Evolutionary conservation across 805 yeast species (phyloP), one percentile per base, ranked within the genome.

Genomic region (Candida stauntonica): DNA sequence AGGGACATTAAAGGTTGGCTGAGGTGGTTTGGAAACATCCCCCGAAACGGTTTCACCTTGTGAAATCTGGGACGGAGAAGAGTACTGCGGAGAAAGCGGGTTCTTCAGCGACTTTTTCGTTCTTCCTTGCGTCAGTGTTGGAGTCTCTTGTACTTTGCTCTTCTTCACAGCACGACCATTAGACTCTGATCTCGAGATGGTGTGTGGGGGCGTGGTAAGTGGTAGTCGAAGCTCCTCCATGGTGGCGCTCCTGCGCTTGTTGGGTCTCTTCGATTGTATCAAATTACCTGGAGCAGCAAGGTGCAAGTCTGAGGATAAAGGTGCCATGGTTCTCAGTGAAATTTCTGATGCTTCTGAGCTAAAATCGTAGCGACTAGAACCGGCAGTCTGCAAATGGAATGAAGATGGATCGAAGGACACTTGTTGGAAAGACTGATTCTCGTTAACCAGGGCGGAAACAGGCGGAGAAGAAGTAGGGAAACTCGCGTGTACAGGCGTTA

Each of bases 181-280:
- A 1, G 34, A 16, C 2, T 46, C 46, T 3, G 35, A 28, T 41
- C 57, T 52, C 11, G 49, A 42, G 7, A 56, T 36, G 4, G 59
- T 47, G 26, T 53, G 59, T 16, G 61, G 61, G 3, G 61, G 61
- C 0, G 61, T 56, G 8, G 46, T 48, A 7, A 55, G 39, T 3
- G 58, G 58, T 7, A 42, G 29, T 2, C 40, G 11, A 19, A 49
- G 24, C 12, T 47, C 51, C 11, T 41, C 48, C 3, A 31, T 5
- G 15, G 46, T 35, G n/a, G 33, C 17, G 33, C 44, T 45, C 31
- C 31, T 41, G 36, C 44, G 40, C 28, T 40, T 44, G 15, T 33
- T 19, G 4, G 35, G 12, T 14, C 16, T 24, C 17, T 19, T 33
- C 11, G 36, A 18, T 11, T 36, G 44, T 2, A 26, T 13, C 3